Evolutionary conservation across 768 basidiomycete genomes (phyloP).

Genomic region (Basidioascus undulatus): DNA sequence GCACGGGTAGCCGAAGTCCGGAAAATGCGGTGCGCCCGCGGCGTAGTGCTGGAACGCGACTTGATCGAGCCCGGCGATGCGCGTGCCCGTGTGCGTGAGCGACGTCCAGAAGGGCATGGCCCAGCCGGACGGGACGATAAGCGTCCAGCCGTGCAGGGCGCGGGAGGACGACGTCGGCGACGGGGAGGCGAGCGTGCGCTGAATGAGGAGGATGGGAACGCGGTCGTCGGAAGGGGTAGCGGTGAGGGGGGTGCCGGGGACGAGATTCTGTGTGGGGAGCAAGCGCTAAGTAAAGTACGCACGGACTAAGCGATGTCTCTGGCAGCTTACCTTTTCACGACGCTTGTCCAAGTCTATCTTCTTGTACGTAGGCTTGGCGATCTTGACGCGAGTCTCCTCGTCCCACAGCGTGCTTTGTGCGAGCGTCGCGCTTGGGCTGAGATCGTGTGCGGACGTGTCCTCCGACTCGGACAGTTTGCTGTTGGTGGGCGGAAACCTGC

Average conservation of each 20-base stretch:
- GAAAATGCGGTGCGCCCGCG: slow-evolving; percentile 47
- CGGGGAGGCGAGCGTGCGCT: slow-evolving; percentile 30
- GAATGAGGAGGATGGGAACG: slow-evolving; percentile 59
- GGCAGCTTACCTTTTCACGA: slow-evolving; percentile 38
- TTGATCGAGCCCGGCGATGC: slow-evolving; percentile 66
- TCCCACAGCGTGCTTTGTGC: slow-evolving; percentile 58
- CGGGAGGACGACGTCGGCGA: background rate
- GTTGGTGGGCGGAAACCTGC: slow-evolving; percentile 65
- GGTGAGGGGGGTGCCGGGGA: slow-evolving; percentile 51
- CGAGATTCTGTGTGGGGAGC: slow-evolving; percentile 27
- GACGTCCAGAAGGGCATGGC: slow-evolving; percentile 70
- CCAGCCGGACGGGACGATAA: slow-evolving; percentile 74
- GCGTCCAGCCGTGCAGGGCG: slow-evolving; percentile 61
- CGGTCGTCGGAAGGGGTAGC: slow-evolving; percentile 54
- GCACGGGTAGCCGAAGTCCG: slow-evolving; percentile 52
- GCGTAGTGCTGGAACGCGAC: slow-evolving; percentile 60
- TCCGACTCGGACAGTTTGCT: slow-evolving; percentile 23
- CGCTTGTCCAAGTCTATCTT: slow-evolving; percentile 74
- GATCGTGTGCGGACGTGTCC: slow-evolving; percentile 16
- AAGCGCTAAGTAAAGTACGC: background rate
- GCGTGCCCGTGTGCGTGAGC: slow-evolving; percentile 55
- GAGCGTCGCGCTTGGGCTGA: slow-evolving; percentile 33
- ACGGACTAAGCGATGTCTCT: no score
- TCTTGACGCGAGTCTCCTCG: slow-evolving; percentile 24
- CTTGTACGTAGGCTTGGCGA: slow-evolving; percentile 39